phyloP scores from a whole-genome alignment of 148 eudicot species.

The Persicaria tinctoria region DNA sequence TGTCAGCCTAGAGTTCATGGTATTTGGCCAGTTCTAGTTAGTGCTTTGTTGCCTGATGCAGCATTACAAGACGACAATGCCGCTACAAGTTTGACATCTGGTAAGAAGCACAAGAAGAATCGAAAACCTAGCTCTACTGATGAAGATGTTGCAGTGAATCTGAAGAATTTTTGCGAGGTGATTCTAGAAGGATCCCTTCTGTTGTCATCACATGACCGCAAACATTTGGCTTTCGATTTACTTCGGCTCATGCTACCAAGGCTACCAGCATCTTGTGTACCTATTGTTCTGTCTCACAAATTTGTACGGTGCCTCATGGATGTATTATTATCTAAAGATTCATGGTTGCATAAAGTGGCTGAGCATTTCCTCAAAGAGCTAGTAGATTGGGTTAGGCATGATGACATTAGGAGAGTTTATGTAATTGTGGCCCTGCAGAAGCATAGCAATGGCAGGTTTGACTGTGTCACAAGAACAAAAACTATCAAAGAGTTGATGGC shows the following conservation, averaged over 20 bases:
- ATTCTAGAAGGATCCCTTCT: constrained; percentile 70
- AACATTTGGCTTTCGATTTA: constrained; percentile 77
- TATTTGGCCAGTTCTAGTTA: constrained; percentile 68
- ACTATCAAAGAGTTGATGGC: constrained; percentile 71
- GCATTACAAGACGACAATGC: constrained; percentile 42
- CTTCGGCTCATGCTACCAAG: constrained; percentile 76
- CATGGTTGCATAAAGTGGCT: constrained; percentile 84
- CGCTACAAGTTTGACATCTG: constrained; percentile 40
- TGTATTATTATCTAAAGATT: constrained; percentile 61
- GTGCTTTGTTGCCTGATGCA: constrained; percentile 59
- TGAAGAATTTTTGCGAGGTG: constrained; percentile 58
- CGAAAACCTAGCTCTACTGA: constrained; percentile 62
- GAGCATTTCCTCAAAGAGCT: constrained; percentile 65
- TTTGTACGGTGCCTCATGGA: constrained; percentile 86
- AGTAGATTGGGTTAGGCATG: constrained; percentile 55
- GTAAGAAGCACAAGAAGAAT: constrained; percentile 73
- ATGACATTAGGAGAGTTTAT: constrained; percentile 64
- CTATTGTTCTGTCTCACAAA: constrained; percentile 61
- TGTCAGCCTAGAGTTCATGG: constrained; percentile 95
- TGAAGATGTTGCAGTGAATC: constrained; percentile 64
- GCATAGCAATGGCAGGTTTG: constrained; percentile 88
- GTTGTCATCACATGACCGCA: constrained; percentile 84
- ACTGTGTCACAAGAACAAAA: constrained; percentile 60
- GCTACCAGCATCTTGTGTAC: constrained; percentile 68
- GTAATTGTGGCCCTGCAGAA: constrained; percentile 80